phyloP scores from a whole-genome alignment of 805 yeast species.

The Schizosaccharomyces osmophilus region DNA sequence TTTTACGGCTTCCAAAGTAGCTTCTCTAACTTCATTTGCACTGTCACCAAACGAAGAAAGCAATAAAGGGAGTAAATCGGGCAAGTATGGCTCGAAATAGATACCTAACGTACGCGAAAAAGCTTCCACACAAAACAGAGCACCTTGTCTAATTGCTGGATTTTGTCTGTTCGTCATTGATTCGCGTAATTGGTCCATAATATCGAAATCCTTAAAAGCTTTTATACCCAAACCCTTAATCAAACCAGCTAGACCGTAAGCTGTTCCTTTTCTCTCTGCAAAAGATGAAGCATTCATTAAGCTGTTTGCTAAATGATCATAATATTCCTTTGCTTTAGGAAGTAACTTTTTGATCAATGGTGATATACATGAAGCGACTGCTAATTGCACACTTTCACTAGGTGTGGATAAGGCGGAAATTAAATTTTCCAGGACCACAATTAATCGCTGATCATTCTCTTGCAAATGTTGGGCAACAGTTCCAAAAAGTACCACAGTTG shows the following conservation, averaged over 20 bases:
- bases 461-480: constrained; percentile 68
- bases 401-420: constrained; percentile 61
- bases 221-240: constrained; percentile 75
- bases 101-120: constrained; percentile 52
- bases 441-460: constrained; percentile 37
- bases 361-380: constrained; percentile 65
- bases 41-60: constrained; percentile 67
- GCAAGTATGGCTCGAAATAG: constrained; percentile 78
- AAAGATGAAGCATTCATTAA: constrained; percentile 28
- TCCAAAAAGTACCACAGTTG: constrained; percentile 71
- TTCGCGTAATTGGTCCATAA: constrained; percentile 47
- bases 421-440: constrained; percentile 39
- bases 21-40: constrained; percentile 62
- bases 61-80: constrained; percentile 63
- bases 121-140: constrained; percentile 64
- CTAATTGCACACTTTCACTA: constrained; percentile 70
- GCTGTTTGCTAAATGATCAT: constrained; percentile 34
- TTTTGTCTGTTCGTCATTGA: constrained; percentile 76
- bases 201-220: constrained; percentile 48
- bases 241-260: constrained; percentile 85
- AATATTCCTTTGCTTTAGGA: constrained; percentile 20
- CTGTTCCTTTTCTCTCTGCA: constrained; percentile 65
- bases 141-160: constrained; percentile 57
- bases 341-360: constrained; percentile 43
- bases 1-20: constrained; percentile 69